Evolutionary conservation across 352 stramenopile species (phyloP).

Genomic region (Halophytophthora polymorphica): DNA sequence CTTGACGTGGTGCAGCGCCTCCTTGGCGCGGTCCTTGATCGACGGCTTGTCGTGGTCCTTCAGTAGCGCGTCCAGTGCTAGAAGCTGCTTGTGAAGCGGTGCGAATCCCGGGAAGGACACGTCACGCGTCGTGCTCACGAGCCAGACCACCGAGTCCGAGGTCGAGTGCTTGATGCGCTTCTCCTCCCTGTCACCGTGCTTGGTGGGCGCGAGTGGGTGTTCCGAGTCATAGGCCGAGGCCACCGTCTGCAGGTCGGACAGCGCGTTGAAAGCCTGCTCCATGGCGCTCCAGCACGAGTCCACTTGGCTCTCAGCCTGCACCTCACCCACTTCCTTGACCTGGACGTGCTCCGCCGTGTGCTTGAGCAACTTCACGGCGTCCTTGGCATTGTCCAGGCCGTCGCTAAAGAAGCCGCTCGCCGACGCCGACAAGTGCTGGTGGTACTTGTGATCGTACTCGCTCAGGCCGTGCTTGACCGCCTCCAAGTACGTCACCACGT

Average conservation of each 20-base stretch:
- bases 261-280: slow-evolving; percentile 26
- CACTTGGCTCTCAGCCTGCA: slow-evolving; percentile 7
- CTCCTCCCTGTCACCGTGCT: slow-evolving; percentile 11
- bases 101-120: slow-evolving; percentile 20
- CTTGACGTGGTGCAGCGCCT: slow-evolving; percentile 22
- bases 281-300: slow-evolving; percentile 16
- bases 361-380: slow-evolving; percentile 19
- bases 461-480: slow-evolving; percentile 20
- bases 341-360: slow-evolving; percentile 17
- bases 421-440: slow-evolving; percentile 20
- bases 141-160: slow-evolving; percentile 24
- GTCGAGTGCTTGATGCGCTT: slow-evolving; percentile 8
- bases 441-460: slow-evolving; percentile 23
- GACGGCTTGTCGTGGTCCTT: slow-evolving; percentile 17
- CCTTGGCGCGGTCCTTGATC: slow-evolving; percentile 21
- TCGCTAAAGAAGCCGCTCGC: slow-evolving; percentile 22
- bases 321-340: slow-evolving; percentile 2
- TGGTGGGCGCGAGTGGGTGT: slow-evolving; percentile 5
- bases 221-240: slow-evolving; percentile 25
- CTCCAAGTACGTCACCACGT: slow-evolving; percentile 17
- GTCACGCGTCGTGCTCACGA: slow-evolving; percentile 28
- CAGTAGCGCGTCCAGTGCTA: slow-evolving; percentile 8
- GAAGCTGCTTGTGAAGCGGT: slow-evolving; percentile 20
- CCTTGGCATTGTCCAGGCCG: slow-evolving; percentile 25
- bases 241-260: slow-evolving; percentile 24